Evolutionary conservation across 768 basidiomycete genomes (phyloP).

Genomic region (Trametes gibbosa): DNA sequence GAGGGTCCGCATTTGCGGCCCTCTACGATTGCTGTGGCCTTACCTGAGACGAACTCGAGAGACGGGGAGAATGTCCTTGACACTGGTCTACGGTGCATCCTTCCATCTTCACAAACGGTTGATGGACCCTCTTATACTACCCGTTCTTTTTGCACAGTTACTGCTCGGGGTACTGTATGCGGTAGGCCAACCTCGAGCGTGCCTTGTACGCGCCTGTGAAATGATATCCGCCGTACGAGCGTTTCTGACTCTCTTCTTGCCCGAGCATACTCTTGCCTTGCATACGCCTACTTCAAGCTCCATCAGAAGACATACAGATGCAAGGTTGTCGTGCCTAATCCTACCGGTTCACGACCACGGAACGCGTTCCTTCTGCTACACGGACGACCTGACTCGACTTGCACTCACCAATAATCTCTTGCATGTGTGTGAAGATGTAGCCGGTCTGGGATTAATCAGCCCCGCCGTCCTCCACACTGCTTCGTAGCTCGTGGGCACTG

Average conservation of each 20-base stretch:
- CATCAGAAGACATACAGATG: neutral
- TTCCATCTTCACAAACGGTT: no score
- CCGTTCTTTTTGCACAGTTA: no score
- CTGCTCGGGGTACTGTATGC: neutral
- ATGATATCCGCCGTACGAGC: neutral
- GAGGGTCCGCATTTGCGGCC: neutral
- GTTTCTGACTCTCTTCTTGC: neutral
- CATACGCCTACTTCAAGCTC: constrained; percentile 3
- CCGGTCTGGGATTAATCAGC: neutral
- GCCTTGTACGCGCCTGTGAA: constrained; percentile 3
- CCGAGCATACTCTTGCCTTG: constrained; percentile 2
- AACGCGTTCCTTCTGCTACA: neutral
- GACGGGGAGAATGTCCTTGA: constrained; percentile 6
- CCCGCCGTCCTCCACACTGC: constrained; percentile 1
- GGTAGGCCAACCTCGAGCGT: neutral
- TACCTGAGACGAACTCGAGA: neutral
- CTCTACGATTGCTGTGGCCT: neutral
- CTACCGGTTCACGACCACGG: neutral
- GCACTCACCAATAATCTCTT: neutral
- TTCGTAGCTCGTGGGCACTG: neutral
- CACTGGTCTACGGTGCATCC: constrained; percentile 4
- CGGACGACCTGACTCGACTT: neutral
- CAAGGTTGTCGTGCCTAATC: neutral
- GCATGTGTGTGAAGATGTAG: constrained; percentile 1
- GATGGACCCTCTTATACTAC: no score